Evolutionary conservation across 2,329 filamentous ascomycete genomes (phyloP).

Genomic region (Ceratocystis alfenasii): DNA sequence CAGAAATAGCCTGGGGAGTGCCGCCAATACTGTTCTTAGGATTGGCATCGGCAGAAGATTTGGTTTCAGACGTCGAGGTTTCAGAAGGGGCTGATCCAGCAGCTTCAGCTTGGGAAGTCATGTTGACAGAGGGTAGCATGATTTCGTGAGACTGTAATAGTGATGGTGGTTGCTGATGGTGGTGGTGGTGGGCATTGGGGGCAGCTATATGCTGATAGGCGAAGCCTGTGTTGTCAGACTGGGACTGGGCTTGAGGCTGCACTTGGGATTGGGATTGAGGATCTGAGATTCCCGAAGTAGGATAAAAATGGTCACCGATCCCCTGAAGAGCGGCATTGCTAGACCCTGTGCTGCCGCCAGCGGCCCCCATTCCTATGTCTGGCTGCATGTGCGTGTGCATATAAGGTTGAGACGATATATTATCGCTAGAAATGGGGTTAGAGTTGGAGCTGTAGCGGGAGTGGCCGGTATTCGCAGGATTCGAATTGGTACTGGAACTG

Average conservation of each 20-base stretch:
- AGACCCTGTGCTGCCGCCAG: not conserved
- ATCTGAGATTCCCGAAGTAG: not conserved
- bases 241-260: not conserved
- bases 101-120: not conserved
- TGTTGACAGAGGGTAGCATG: slow-evolving; percentile 6
- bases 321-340: not conserved
- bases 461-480: not conserved
- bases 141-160: not conserved
- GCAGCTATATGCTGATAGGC: slow-evolving; percentile 1
- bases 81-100: not conserved
- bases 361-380: not conserved
- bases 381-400: not conserved
- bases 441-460: not conserved
- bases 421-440: not conserved
- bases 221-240: not conserved
- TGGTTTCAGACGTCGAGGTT: not conserved
- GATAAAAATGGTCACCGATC: not conserved
- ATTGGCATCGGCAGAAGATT: not conserved
- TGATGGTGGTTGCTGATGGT: not conserved
- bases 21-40: not conserved
- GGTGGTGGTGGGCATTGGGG: not conserved
- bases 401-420: not conserved
- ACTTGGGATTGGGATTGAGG: not conserved
- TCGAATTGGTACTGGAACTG: not conserved
- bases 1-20: slow-evolving; percentile 30